phyloP scores from a whole-genome alignment of 2,329 filamentous ascomycete genomes.

The Fonsecaea pedrosoi region DNA sequence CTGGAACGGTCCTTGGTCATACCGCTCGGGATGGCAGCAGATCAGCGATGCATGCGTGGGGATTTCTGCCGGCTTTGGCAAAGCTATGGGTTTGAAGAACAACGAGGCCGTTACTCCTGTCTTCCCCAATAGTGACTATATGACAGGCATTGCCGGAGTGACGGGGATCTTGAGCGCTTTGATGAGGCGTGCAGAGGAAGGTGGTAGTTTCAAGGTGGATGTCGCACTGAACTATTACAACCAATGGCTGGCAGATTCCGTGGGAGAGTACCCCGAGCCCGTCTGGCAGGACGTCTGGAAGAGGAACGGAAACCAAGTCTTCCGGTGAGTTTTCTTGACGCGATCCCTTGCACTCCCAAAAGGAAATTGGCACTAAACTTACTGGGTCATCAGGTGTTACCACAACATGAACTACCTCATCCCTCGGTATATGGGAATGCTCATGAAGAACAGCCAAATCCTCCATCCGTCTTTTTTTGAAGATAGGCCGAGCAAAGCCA shows the following conservation, averaged over 20 bases:
- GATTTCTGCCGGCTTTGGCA: slow-evolving; percentile 48
- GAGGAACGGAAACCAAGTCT: slow-evolving; percentile 55
- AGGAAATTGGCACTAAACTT: background rate
- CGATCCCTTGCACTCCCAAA: background rate
- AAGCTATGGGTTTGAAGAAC: slow-evolving; percentile 44
- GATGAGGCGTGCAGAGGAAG: slow-evolving; percentile 65
- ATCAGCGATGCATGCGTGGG: slow-evolving; percentile 55
- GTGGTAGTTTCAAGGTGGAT: slow-evolving; percentile 44
- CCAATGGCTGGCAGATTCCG: slow-evolving; percentile 51
- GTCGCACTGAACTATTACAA: slow-evolving; percentile 46
- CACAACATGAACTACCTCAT: slow-evolving; percentile 56
- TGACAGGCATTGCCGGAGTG: slow-evolving; percentile 74
- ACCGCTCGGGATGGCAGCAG: slow-evolving; percentile 60
- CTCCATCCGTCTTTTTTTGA: slow-evolving; percentile 60
- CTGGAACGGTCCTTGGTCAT: slow-evolving; percentile 54
- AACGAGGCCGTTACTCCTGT: slow-evolving; percentile 50
- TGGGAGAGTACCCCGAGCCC: slow-evolving; percentile 49
- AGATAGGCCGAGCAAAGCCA: slow-evolving; percentile 46
- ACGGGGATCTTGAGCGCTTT: slow-evolving; percentile 70
- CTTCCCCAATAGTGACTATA: slow-evolving; percentile 67
- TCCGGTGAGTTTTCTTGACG: slow-evolving; percentile 49
- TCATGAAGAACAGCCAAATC: slow-evolving; percentile 51
- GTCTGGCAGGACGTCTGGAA: slow-evolving; percentile 59
- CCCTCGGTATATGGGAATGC: slow-evolving; percentile 51
- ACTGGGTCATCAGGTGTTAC: slow-evolving; percentile 41